Conservation (phyloP, 164 flowering plant species). For the Stephania yunnanensis region DNA sequence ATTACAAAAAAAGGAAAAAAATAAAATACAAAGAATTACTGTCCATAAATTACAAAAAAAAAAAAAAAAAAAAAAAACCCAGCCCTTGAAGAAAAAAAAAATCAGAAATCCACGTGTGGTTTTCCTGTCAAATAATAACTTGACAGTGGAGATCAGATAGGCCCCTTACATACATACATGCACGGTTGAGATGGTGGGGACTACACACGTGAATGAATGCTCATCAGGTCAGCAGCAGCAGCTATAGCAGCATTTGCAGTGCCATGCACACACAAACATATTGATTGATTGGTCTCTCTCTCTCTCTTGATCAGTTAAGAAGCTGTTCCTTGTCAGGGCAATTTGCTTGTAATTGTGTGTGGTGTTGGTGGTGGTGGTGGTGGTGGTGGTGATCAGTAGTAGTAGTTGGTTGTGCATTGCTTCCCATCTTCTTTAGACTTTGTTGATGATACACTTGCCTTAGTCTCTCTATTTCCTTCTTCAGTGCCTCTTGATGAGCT, state of each 20-base stretch:
- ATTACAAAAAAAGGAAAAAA: neutral
- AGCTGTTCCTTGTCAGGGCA: constrained; percentile 16
- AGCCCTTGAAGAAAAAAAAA: neutral
- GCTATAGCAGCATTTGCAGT: neutral
- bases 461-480: constrained; percentile 78
- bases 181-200: constrained; percentile 2
- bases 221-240: constrained; percentile 14
- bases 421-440: constrained; percentile 42
- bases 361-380: neutral
- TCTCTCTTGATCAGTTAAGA: constrained; percentile 10
- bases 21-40: constrained; percentile 5
- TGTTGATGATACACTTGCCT: constrained; percentile 71
- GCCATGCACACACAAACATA: no score
- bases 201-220: constrained; percentile 14
- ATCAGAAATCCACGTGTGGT: constrained; percentile 12
- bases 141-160: neutral
- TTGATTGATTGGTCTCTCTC: no score
- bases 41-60: constrained; percentile 2
- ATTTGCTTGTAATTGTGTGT: neutral
- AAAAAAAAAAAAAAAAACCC: neutral
- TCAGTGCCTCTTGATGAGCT: constrained; percentile 93
- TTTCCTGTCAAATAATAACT: constrained; percentile 4
- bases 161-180: constrained; percentile 7
- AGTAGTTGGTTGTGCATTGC: constrained; percentile 7
- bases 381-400: neutral